These are phyloP conservation scores for Fusarium oligoseptatum DNA, from an alignment of 2,329 filamentous ascomycete genomes.

Conservation along the genomic window DNA sequence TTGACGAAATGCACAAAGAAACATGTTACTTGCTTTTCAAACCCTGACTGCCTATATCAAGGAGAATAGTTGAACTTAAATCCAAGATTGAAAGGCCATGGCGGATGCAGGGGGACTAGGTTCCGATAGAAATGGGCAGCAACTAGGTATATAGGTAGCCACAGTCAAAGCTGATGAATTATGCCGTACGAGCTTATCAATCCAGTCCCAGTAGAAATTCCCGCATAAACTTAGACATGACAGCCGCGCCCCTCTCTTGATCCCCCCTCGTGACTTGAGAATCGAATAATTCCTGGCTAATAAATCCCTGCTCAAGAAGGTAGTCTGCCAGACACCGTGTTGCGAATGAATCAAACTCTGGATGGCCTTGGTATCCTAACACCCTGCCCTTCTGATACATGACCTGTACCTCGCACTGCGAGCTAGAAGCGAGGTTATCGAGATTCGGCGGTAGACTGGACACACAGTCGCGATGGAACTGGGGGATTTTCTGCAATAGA, in stretches of 20 bases:
- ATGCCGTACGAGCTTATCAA: neutral
- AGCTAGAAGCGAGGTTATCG: neutral
- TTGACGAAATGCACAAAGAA: neutral
- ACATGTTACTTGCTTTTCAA: neutral
- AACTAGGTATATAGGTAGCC: neutral
- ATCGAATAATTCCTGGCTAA: neutral
- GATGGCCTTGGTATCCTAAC: neutral
- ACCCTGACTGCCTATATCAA: neutral
- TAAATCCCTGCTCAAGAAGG: neutral
- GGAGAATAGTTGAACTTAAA: neutral
- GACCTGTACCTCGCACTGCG: neutral
- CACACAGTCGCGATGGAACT: neutral
- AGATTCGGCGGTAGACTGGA: neutral
- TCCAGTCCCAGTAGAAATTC: neutral
- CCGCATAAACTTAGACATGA: neutral
- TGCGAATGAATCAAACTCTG: neutral
- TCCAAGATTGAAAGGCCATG: neutral
- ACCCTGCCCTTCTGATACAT: neutral
- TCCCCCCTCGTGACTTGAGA: neutral
- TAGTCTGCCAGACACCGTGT: neutral
- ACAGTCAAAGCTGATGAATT: neutral
- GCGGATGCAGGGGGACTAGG: neutral
- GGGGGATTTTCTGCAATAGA: neutral
- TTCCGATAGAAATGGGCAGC: neutral
- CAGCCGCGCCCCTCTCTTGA: neutral